Evolutionary conservation across 345 rosid genomes (phyloP), one percentile per base, ranked within the genome.

Genomic region (Diplotaxis tenuifolia): DNA sequence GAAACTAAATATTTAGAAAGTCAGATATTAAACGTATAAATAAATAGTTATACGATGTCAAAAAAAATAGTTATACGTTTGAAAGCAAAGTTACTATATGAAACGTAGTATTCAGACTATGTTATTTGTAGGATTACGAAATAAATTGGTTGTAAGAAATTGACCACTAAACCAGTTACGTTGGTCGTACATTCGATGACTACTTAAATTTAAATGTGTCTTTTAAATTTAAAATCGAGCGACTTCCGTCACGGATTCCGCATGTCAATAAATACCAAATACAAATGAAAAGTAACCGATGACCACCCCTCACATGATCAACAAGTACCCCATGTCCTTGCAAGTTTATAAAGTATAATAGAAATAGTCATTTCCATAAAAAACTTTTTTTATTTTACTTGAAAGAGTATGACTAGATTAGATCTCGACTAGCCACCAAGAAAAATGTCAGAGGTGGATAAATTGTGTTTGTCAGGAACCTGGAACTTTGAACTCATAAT

Each of bases 261-360:
- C 62, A 74, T 63, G 78, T 50, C 73, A 75, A 68, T 68, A 60
- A 52, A 75, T 68, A 75, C 68, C 73, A 75, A 68, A 60, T 9
- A 60, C 73, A 16, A 25, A 25, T 6, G 9, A 14, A 9, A 53
- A 54, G 68, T 60, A 67, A 75, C 68, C 54, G 62, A 68, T 9
- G 63, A 52, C 22, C 68, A 32, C 12, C 2, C 16, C 40, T 75
- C 78, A 68, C 63, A 68, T 61, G 56, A 50, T 55, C 16, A 29
- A 27, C 18, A 45, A 31, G 38, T 6, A 32, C 19, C 20, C 55
- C 70, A 36, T 8, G 14, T 25, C 69, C 61, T 72, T 72, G 21
- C n/a, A 16, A 53, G 9, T 36, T 63, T 25, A 1, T 7, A 5
- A 27, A 27, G 0, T 10, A 21, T 0, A 4, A 54, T 12, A 54